A percentile compares a stretch with the other conserved stretches of the same genome.
These are phyloP conservation scores for Flaveria floridana DNA, from an alignment of 140 eudicot species.

Conservation along the genomic window DNA sequence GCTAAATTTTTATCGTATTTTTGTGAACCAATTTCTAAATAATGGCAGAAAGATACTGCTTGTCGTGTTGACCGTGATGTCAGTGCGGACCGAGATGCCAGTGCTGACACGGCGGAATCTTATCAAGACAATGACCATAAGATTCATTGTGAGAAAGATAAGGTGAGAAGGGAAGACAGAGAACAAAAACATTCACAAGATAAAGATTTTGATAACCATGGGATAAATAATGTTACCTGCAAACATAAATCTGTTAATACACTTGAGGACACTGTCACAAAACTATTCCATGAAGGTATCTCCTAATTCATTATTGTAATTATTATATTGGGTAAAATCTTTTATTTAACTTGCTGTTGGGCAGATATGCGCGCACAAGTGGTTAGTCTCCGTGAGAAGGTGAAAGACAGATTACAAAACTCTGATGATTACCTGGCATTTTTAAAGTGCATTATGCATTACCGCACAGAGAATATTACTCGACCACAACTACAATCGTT, in stretches of 20 bases:
- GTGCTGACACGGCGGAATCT: constrained; percentile 41
- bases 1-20: not conserved
- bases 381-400: constrained; percentile 54
- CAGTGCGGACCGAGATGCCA: constrained; percentile 37
- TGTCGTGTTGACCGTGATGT: constrained; percentile 40
- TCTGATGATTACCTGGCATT: constrained; percentile 48
- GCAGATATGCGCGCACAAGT: constrained; percentile 57
- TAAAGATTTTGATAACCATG: constrained; percentile 35
- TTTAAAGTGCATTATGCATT: constrained; percentile 57
- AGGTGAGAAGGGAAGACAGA: constrained; percentile 46
- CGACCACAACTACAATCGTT: constrained; percentile 47
- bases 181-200: constrained; percentile 45
- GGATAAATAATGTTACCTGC: constrained; percentile 24
- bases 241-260: constrained; percentile 46
- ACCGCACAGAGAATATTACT: constrained; percentile 43
- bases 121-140: constrained; percentile 42
- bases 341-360: constrained; percentile 17
- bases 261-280: constrained; percentile 46
- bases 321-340: constrained; percentile 2
- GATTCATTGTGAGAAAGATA: constrained; percentile 41
- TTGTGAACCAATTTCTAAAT: not conserved
- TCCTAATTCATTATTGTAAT: constrained; percentile 10
- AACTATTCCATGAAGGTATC: constrained; percentile 51
- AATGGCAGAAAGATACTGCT: constrained; percentile 44
- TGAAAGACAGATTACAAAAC: constrained; percentile 52